Conservation (phyloP, 1,139 yeast species). For the Spencermartinsiella ligniputridi region DNA sequence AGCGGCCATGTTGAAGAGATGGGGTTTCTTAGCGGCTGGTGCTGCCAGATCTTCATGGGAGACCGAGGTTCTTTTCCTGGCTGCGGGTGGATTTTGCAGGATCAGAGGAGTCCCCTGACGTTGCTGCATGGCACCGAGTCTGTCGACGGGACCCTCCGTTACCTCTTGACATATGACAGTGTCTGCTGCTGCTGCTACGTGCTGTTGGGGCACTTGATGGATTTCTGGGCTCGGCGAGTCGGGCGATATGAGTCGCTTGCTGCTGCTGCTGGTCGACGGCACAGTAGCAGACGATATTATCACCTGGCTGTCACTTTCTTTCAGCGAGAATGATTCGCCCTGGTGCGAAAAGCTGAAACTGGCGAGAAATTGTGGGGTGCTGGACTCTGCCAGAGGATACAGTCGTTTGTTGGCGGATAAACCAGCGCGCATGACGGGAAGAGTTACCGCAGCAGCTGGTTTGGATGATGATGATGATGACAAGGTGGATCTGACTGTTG, state of each 20-base stretch:
- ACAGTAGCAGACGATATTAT: not conserved
- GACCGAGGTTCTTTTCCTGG: constrained; percentile 1
- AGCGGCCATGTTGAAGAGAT: not conserved
- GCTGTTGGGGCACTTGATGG: too few relatives aligned
- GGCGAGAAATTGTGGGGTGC: constrained; percentile 31
- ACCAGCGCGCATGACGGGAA: too few relatives aligned
- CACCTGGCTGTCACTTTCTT: constrained; percentile 16
- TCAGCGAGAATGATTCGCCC: constrained; percentile 22
- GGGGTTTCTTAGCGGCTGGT: constrained; percentile 2
- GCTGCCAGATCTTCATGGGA: not conserved
- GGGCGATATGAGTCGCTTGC: not conserved
- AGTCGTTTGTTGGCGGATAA: not conserved
- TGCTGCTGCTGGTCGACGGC: constrained; percentile 1
- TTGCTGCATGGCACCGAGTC: too few relatives aligned
- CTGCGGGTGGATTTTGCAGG: not conserved
- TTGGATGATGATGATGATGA: too few relatives aligned
- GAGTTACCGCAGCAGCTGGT: not conserved
- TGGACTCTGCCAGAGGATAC: constrained; percentile 30
- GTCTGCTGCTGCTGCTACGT: too few relatives aligned
- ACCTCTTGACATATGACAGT: too few relatives aligned
- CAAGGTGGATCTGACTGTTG: too few relatives aligned
- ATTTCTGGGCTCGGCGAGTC: not conserved
- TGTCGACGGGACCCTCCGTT: too few relatives aligned
- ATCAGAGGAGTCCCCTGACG: not conserved
- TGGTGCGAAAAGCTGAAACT: constrained; percentile 28